These are phyloP conservation scores for Ophiostoma angusticollis DNA, from an alignment of 2,329 filamentous ascomycete genomes.

Conservation along the genomic window DNA sequence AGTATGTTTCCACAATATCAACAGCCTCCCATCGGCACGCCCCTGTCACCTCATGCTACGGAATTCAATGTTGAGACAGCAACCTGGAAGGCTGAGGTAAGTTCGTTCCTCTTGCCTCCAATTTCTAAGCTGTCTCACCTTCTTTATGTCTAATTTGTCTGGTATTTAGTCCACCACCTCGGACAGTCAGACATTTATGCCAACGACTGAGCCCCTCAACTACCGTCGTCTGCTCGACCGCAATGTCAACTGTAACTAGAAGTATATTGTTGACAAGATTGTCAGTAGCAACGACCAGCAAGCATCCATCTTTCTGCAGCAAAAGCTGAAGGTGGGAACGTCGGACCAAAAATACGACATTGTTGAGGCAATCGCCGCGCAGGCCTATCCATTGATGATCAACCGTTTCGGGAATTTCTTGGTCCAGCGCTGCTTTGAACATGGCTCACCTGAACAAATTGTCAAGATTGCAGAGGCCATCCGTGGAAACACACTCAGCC, in stretches of 20 bases:
- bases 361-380: slow-evolving; percentile 86
- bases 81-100: slow-evolving; percentile 44
- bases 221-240: slow-evolving; percentile 91
- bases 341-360: slow-evolving; percentile 95
- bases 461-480: slow-evolving; percentile 91
- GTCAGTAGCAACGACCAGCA: slow-evolving; percentile 99
- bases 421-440: slow-evolving; percentile 96
- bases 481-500: slow-evolving; percentile 78
- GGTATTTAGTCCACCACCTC: slow-evolving; percentile 29
- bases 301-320: slow-evolving; percentile 95
- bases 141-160: background rate
- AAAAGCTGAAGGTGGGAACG: slow-evolving; percentile 95
- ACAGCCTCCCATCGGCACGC: slow-evolving; percentile 47
- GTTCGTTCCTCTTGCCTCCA: slow-evolving; percentile 19
- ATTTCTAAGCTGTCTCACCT: background rate
- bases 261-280: slow-evolving; percentile 98
- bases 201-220: slow-evolving; percentile 83
- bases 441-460: slow-evolving; percentile 88
- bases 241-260: slow-evolving; percentile 97
- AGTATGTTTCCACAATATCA: slow-evolving; percentile 36
- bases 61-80: slow-evolving; percentile 51
- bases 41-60: slow-evolving; percentile 59
- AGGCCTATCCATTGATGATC: slow-evolving; percentile 92
- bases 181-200: slow-evolving; percentile 65
- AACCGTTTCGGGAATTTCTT: slow-evolving; percentile 98